A percentile compares a stretch with the other conserved stretches of the same genome.
Evolutionary conservation across 345 rosid genomes (phyloP).

Genomic region (Geranium brycei): DNA sequence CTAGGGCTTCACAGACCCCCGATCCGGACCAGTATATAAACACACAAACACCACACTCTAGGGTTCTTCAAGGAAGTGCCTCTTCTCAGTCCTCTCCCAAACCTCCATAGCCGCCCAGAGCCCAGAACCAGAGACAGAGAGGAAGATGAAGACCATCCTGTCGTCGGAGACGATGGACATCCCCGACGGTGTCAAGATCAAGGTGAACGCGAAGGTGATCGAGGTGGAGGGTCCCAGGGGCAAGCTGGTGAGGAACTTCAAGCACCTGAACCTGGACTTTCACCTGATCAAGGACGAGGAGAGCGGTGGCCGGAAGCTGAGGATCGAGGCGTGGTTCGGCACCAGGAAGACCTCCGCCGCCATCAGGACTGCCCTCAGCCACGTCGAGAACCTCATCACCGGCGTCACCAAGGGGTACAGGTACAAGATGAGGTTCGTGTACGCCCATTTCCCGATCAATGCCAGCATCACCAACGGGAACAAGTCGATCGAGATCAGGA

Average conservation of each 20-base stretch:
- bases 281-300: slow-evolving; percentile 24
- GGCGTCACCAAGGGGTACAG: slow-evolving; percentile 38
- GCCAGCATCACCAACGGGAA: slow-evolving; percentile 14
- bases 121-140: neutral
- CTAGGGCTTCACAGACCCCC: too few species aligned
- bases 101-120: neutral
- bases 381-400: slow-evolving; percentile 32
- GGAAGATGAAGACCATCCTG: slow-evolving; percentile 33
- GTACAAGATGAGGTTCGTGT: slow-evolving; percentile 37
- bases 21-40: too few species aligned
- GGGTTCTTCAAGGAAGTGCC: neutral
- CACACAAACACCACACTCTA: neutral
- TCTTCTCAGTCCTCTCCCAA: neutral
- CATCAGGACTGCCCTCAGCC: slow-evolving; percentile 33
- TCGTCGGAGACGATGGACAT: slow-evolving; percentile 40
- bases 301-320: slow-evolving; percentile 17
- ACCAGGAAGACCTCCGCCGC: slow-evolving; percentile 24
- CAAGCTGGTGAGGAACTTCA: slow-evolving; percentile 30
- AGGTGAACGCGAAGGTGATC: slow-evolving; percentile 27
- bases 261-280: slow-evolving; percentile 40
- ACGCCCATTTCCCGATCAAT: slow-evolving; percentile 25
- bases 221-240: slow-evolving; percentile 42
- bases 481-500: slow-evolving; percentile 22
- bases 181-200: slow-evolving; percentile 34
- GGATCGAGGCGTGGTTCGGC: slow-evolving; percentile 25